These are phyloP conservation scores for Macrocybe gigantea DNA, from an alignment of 768 basidiomycete species.

Conservation along the genomic window DNA sequence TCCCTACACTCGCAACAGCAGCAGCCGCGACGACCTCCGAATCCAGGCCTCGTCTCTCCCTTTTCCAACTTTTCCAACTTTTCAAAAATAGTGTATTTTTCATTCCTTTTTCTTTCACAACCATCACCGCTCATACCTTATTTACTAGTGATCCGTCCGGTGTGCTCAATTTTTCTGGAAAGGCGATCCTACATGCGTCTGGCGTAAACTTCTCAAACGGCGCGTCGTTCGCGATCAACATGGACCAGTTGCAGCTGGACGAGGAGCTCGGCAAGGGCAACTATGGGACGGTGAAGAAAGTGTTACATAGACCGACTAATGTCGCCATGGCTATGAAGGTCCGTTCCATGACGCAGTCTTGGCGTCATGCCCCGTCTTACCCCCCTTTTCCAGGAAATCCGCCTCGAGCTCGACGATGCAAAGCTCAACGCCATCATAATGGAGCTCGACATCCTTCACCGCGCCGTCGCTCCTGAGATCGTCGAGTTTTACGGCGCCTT, in stretches of 20 bases:
- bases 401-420: constrained; percentile 88
- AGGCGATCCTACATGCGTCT: constrained; percentile 85
- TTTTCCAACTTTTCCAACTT: constrained; percentile 85
- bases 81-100: constrained; percentile 81
- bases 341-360: constrained; percentile 12
- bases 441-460: constrained; percentile 97
- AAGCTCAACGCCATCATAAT: constrained; percentile 96
- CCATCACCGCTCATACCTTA: constrained; percentile 3
- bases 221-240: constrained; percentile 87
- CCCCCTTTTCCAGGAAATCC: constrained; percentile 73
- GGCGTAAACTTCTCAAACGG: constrained; percentile 88
- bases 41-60: constrained; percentile 22
- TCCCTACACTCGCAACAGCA: constrained; percentile 16
- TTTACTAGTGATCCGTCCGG: constrained; percentile 84
- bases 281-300: constrained; percentile 96
- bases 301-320: constrained; percentile 89
- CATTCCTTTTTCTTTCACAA: constrained; percentile 1
- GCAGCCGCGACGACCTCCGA: too few relatives aligned
- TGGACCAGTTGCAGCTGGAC: constrained; percentile 84
- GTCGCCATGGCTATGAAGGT: constrained; percentile 99
- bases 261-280: constrained; percentile 96
- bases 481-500: constrained; percentile 99
- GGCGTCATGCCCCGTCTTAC: constrained; percentile 6
- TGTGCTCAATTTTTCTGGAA: constrained; percentile 88
- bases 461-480: constrained; percentile 85